Evolutionary conservation across 345 rosid genomes (phyloP).

Genomic region (Eucalyptus shirleyi): DNA sequence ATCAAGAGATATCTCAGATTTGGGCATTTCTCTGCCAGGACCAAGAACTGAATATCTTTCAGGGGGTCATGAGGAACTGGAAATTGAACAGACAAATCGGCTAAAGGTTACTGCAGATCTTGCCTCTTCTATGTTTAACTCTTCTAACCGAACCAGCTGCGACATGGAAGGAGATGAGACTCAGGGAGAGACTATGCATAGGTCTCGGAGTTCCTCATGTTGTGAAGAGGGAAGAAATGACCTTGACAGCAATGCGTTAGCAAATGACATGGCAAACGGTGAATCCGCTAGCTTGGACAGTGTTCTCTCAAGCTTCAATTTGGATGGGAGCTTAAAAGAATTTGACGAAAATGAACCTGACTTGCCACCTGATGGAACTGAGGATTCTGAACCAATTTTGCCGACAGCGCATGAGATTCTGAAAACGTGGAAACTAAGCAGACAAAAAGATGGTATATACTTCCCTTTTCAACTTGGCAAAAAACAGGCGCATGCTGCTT

Average conservation of each 20-base stretch:
- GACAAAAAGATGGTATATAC: constrained; percentile 14
- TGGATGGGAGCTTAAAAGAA: constrained; percentile 8
- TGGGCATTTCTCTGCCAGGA: background rate
- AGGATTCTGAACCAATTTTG: constrained; percentile 6
- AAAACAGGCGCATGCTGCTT: background rate
- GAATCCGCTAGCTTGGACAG: constrained; percentile 10
- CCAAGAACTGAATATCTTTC: background rate
- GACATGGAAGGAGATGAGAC: background rate
- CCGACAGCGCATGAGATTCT: constrained; percentile 67
- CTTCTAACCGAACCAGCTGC: rapidly evolving
- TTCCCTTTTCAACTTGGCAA: constrained; percentile 3
- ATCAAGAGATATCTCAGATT: background rate
- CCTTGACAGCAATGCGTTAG: background rate
- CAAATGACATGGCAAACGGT: background rate
- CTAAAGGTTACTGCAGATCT: background rate
- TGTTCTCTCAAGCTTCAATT: constrained; percentile 13
- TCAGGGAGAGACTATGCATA: background rate
- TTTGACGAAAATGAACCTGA: constrained; percentile 1
- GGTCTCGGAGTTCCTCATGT: background rate
- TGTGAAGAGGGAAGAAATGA: background rate
- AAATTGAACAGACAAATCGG: background rate
- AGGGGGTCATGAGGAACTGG: background rate
- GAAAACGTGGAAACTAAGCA: constrained; percentile 48
- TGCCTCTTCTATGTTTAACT: background rate
- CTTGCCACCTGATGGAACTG: background rate